Base-by-base conservation (phyloP, 2,329 filamentous ascomycete species). In the Metarhizium robertsii region DNA sequence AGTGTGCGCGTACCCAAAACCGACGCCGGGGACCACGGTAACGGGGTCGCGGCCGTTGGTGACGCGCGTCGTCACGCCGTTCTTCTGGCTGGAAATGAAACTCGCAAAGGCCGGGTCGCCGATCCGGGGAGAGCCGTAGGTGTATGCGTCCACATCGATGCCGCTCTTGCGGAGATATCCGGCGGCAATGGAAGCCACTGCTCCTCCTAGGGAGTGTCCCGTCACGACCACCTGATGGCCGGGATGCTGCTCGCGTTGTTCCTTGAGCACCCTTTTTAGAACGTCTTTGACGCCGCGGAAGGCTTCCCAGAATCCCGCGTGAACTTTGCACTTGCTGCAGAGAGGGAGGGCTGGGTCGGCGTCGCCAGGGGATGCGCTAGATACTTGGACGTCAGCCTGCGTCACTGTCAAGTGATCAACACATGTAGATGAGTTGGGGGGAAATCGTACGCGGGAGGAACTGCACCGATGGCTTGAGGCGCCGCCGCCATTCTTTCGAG, bases 171-270 rank as follows among this genome's bases (percentile, higher is more conserved):
- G 78, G 30, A 87, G 69, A 60, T 80, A 75, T 1, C 76, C 79
- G 0, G 75, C 82, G 0, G 77, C 85, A 4, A 90, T 66, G 11
- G 78, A 81, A 43, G 79, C 82, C 2, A 89, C 71, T 6, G 84
- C 85, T 30, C 75, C 86, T 49, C 86, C 86, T 2, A 89, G 79
- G 10, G 82, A 86, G 72, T 89, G 85, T 47, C 86, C 86, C 0
- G 84, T 84, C n/a, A 78, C 68, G n/a, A 85, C 66, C 64, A 87
- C 66, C 4, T 13, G 30, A 47, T 34, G 47, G 29, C n/a, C 52
- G 13, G 52, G 52, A 42, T 53, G 29, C 4, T 1, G 8, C 10
- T 13, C 14, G 14, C n/a, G 4, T 29, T 53, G 42, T 13, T 47
- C 16, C 6, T n/a, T 1, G 29, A 53, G 14, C 11, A 16, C 42